Evolutionary conservation across 2,329 filamentous ascomycete genomes (phyloP).

Genomic region (Blastomyces emzantsi): DNA sequence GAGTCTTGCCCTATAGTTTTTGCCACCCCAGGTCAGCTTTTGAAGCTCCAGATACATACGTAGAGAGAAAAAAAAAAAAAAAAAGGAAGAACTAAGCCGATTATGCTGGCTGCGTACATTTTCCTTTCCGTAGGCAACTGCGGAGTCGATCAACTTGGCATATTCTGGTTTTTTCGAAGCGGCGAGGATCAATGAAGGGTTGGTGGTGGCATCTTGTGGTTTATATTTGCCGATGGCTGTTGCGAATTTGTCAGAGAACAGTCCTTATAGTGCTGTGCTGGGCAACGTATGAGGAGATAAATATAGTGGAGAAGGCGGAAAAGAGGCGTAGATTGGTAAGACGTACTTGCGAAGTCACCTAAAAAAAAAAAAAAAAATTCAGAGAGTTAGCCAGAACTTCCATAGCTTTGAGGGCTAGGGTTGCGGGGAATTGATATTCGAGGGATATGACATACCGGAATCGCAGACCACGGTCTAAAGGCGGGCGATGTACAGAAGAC

Average conservation of each 20-base stretch:
- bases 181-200: conserved; percentile 96
- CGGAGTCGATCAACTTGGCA: conserved; percentile 78
- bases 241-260: conserved; percentile 27
- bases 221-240: conserved; percentile 98
- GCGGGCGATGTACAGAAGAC: conserved; percentile 11
- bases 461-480: conserved; percentile 85
- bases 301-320: background rate
- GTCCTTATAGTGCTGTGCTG: background rate
- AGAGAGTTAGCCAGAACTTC: conserved; percentile 24
- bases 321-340: background rate
- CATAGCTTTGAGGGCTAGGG: conserved; percentile 15
- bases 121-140: conserved; percentile 77
- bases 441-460: conserved; percentile 59
- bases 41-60: background rate
- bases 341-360: conserved; percentile 73
- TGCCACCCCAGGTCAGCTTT: background rate
- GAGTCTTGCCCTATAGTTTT: conserved; percentile 42
- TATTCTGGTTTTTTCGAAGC: conserved; percentile 98
- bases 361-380: too few species aligned
- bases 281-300: too few species aligned
- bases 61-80: too few species aligned
- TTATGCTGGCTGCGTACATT: conserved; percentile 41
- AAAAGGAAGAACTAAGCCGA: too few species aligned
- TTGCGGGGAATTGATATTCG: conserved; percentile 5
- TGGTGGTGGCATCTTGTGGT: conserved; percentile 99